phyloP scores from a whole-genome alignment of 371 early-diverging fungal genomes.

The Sporodiniella umbellata region DNA sequence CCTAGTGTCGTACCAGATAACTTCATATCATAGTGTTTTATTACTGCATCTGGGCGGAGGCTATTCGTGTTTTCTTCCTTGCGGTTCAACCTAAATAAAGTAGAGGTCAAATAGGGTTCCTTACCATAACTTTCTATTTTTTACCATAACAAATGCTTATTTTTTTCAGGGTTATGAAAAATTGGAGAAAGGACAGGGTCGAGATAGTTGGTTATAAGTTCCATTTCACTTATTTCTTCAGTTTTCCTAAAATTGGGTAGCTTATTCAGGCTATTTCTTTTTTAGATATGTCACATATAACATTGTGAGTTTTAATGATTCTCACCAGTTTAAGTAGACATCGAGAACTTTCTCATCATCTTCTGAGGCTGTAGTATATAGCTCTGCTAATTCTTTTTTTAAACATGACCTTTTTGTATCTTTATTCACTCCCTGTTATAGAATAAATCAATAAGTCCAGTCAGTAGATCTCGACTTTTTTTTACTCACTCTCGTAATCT shows the following conservation, averaged over 20 bases:
- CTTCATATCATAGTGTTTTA: neutral
- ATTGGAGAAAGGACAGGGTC: constrained; percentile 2
- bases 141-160: neutral
- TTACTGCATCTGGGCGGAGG: neutral
- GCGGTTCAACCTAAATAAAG: constrained; percentile 2
- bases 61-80: neutral
- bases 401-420: neutral
- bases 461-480: too few relatives aligned
- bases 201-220: neutral
- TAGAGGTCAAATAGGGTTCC: neutral
- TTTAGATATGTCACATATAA: constrained; percentile 2
- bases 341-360: constrained; percentile 1
- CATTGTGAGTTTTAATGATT: neutral
- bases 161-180: constrained; percentile 1
- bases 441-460: too few relatives aligned
- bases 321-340: constrained; percentile 2
- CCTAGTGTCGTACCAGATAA: neutral
- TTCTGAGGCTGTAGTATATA: neutral
- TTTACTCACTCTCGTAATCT: constrained; percentile 2
- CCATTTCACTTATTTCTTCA: constrained; percentile 2
- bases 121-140: constrained; percentile 1
- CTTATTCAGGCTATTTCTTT: constrained; percentile 5
- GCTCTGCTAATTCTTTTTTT: neutral
- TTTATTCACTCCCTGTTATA: constrained; percentile 1
- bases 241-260: neutral